A percentile compares a stretch with the other conserved stretches of the same genome.
phyloP scores from a whole-genome alignment of 225 moss, liverwort and hornwort genomes.

The Polytrichum commune region DNA sequence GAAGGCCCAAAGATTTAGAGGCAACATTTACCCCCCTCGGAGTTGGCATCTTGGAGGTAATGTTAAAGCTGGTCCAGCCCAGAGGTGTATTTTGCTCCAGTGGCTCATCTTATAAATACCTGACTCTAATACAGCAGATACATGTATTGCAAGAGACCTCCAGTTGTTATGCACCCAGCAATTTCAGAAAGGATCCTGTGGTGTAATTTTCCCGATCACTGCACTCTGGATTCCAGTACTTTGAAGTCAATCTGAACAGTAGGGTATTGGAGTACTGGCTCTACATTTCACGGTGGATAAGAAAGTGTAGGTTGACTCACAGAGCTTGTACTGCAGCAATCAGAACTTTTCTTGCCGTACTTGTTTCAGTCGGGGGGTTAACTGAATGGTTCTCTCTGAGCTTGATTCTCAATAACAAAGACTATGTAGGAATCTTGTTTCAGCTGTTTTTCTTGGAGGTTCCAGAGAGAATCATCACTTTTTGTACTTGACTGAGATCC shows the following conservation, averaged over 20 bases:
- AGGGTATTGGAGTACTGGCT: neutral
- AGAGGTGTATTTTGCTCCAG: neutral
- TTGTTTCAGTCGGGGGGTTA: too few species aligned
- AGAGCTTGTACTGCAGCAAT: conserved; percentile 1
- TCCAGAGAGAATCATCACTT: too few species aligned
- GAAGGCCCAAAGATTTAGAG: neutral
- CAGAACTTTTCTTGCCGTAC: neutral
- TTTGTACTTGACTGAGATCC: too few species aligned
- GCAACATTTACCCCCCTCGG: neutral
- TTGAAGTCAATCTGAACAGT: neutral
- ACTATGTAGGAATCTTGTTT: too few species aligned
- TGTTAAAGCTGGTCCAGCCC: neutral
- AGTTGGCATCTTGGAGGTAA: neutral
- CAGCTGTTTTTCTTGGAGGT: too few species aligned
- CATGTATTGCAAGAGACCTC: neutral
- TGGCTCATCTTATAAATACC: neutral
- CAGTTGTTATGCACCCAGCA: neutral
- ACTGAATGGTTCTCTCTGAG: too few species aligned
- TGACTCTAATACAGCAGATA: neutral
- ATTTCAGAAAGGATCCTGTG: neutral
- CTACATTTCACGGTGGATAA: neutral
- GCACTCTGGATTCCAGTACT: neutral
- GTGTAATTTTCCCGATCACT: neutral
- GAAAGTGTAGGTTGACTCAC: neutral
- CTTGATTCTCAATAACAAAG: too few species aligned